A percentile compares a stretch with the other conserved stretches of the same genome.
Conservation (phyloP, 257 asterid species). For the Craterostigma plantagineum region DNA sequence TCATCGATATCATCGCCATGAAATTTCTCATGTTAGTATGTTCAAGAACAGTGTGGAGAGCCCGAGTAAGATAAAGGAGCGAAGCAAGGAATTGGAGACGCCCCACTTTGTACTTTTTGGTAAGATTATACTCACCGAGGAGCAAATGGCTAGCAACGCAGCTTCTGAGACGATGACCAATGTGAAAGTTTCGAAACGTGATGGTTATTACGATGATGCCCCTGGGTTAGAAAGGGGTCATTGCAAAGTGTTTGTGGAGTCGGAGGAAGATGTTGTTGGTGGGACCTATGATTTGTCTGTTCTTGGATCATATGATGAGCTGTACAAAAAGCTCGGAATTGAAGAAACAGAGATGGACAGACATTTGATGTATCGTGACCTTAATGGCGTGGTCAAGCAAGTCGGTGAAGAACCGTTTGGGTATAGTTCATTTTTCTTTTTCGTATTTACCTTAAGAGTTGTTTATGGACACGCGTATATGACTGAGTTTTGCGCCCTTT, state of each 20-base stretch:
- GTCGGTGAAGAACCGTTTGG: slow-evolving; percentile 71
- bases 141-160: slow-evolving; percentile 40
- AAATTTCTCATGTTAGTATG: slow-evolving; percentile 72
- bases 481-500: neutral
- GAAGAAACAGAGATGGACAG: slow-evolving; percentile 40
- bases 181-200: slow-evolving; percentile 22
- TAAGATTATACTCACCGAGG: slow-evolving; percentile 93
- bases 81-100: slow-evolving; percentile 15
- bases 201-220: slow-evolving; percentile 25
- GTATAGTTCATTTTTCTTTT: slow-evolving; percentile 13
- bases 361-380: slow-evolving; percentile 44
- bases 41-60: slow-evolving; percentile 47
- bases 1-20: slow-evolving; percentile 10
- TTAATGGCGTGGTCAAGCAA: slow-evolving; percentile 42
- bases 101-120: slow-evolving; percentile 79
- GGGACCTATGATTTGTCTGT: slow-evolving; percentile 57
- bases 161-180: slow-evolving; percentile 16
- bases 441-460: neutral
- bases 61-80: slow-evolving; percentile 24
- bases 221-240: slow-evolving; percentile 40
- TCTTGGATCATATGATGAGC: slow-evolving; percentile 72
- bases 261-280: slow-evolving; percentile 79
- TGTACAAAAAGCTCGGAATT: slow-evolving; percentile 40
- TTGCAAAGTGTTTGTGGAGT: slow-evolving; percentile 85
- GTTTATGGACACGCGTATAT: neutral